Conservation (phyloP, 768 basidiomycete species). For the Paxillus involutus region DNA sequence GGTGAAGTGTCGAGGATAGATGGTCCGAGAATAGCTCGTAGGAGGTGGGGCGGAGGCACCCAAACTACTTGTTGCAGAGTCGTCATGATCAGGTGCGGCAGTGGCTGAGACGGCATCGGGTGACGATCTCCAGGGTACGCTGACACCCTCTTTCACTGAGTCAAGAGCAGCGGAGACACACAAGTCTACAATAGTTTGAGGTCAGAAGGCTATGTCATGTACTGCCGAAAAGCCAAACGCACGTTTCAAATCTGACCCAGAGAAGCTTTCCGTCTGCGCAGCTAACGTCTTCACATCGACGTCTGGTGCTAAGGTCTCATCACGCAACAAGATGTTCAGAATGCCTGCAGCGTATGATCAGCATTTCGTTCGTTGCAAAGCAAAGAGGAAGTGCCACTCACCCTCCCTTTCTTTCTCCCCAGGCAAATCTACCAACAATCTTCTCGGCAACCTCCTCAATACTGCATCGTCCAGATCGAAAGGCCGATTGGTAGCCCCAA, state of each 20-base stretch:
- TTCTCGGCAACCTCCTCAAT: slow-evolving; percentile 80
- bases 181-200: slow-evolving; percentile 54
- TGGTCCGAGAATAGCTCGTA: slow-evolving; percentile 34
- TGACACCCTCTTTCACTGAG: slow-evolving; percentile 82
- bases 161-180: slow-evolving; percentile 92
- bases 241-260: slow-evolving; percentile 96
- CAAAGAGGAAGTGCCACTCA: slow-evolving; percentile 31
- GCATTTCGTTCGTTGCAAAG: not conserved
- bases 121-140: slow-evolving; percentile 68
- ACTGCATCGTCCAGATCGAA: slow-evolving; percentile 93
- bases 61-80: not conserved
- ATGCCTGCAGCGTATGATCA: slow-evolving; percentile 56
- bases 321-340: slow-evolving; percentile 80
- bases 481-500: slow-evolving; percentile 92
- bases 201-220: slow-evolving; percentile 1
- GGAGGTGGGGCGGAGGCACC: slow-evolving; percentile 5
- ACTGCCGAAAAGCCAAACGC: slow-evolving; percentile 27
- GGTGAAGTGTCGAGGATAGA: slow-evolving; percentile 66
- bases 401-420: slow-evolving; percentile 85
- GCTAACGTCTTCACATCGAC: slow-evolving; percentile 62
- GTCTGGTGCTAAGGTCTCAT: slow-evolving; percentile 69
- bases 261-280: slow-evolving; percentile 79
- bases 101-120: slow-evolving; percentile 2
- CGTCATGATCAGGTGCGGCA: not conserved
- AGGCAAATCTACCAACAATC: slow-evolving; percentile 86